Base-by-base conservation (phyloP, 108 stramenopile species). In the Nannochloropsis oceanica region DNA sequence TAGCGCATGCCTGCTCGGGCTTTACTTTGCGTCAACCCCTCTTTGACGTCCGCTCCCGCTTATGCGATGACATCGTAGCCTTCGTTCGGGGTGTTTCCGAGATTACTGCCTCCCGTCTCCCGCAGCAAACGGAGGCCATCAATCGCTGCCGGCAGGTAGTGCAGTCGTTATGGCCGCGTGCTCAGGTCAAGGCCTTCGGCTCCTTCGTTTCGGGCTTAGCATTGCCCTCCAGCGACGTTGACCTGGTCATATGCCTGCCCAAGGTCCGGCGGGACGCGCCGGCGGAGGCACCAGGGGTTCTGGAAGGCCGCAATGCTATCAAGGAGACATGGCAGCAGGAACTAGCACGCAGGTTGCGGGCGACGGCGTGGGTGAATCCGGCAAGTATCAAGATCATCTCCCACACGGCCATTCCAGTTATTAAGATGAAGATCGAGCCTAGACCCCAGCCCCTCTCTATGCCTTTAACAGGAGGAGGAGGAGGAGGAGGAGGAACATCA, bases 291-390 rank as follows among this genome's bases (percentile, higher is more conserved):
- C 95, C 96, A 13, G 96, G 96, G 73, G 95, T 93, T 50, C 85
- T 97, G 59, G 96, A 97, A 90, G 95, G 96, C 50, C 89, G 96
- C 87, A 97, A 97, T 86, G 96, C 96, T 26, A 95, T 97, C 87
- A 95, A 95, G 85, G 95, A 96, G 86, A 93, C 94, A 2, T 94
- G 93, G 73, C 96, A 97, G 82, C 95, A 96, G 85, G 86, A 95
- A 14, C 89, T 97, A 50, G 94, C 95, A 43, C 91, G 96, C 81
- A 94, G 94, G 81, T 86, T 97, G 59, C 95, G 95, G 84, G 93
- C 91, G 2, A 84, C 20, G 89, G 84, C 44, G 5, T 92, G 91
- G 91, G 91, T 92, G 44, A 88, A 89, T 42, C 46, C 44, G 44
- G 79, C 85, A 44, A 85, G 89, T 10, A 89, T 92, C 25, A 90